Base-by-base conservation (phyloP, 2,329 filamentous ascomycete genomes). In the Thelonectria olida region DNA sequence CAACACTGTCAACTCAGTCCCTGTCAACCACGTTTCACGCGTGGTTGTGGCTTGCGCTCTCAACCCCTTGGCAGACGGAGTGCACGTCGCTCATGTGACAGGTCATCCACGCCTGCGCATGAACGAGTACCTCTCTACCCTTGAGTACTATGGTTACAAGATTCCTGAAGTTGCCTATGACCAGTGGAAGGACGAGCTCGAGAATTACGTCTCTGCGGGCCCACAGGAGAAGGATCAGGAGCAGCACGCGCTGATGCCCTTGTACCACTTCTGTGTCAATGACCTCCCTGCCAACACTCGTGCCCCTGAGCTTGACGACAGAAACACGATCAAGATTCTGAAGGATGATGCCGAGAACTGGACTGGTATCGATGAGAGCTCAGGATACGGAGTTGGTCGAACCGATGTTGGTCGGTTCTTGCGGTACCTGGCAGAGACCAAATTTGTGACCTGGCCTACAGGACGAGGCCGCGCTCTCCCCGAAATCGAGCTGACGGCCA, bases 1-100 rank as follows among this genome's bases (percentile, higher is more conserved):
- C 75, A 97, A 97, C 80, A 92, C 92, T 0, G 88, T 97, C 76
- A 97, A 97, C 80, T 88, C 90, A 76, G 91, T 97, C 0, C 94
- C 95, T 0, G 93, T 97, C 19, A 88, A 89, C 65, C 92, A 97
- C 68, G 94, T 97, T 23, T 87, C 90, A 1, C 84, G 86, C 17
- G 86, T 96, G 12, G 90, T 96, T 27, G 88, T 93, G n/a, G 92
- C 93, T 1, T 82, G 89, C 3, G 49, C 54, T n/a, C 41, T 97
- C 67, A 85, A 90, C 72, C 88, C 89, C 1, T 82, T 88, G 1
- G 65, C 72, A 15, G n/a, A 36, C 31, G 73, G 75, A 6, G 75
- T 82, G 7, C 81, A 85, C 61, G 92, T 97, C 5, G 85, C 88
- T 1, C 92, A 97, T 67, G 89, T 96, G 48, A 96, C 93, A 1